phyloP scores from a whole-genome alignment of 805 yeast genomes.

The Metschnikowia drakensbergensis region DNA sequence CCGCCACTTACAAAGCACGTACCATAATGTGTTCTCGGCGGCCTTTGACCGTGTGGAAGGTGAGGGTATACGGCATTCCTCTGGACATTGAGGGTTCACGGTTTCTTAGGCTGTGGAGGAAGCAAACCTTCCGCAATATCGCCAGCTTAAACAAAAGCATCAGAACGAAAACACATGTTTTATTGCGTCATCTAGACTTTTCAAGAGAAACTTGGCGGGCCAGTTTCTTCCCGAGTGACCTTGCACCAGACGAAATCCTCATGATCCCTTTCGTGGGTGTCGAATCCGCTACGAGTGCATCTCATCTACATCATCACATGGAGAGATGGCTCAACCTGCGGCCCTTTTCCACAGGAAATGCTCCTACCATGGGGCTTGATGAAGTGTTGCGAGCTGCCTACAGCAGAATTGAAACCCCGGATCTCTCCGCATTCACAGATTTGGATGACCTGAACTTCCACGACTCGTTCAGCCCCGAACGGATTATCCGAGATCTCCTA shows the following conservation, averaged over 20 bases:
- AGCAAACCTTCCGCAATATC: conserved; percentile 23
- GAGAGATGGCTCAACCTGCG: conserved; percentile 11
- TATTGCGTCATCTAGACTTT: conserved; percentile 45
- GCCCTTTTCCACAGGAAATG: conserved; percentile 6
- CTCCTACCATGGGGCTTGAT: conserved; percentile 19
- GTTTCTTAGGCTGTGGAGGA: conserved; percentile 28
- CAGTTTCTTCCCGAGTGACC: neutral
- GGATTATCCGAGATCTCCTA: conserved; percentile 11
- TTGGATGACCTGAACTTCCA: too few relatives aligned
- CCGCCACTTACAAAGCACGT: conserved; percentile 40
- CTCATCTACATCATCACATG: conserved; percentile 8
- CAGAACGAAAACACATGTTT: conserved; percentile 27
- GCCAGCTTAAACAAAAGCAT: conserved; percentile 21
- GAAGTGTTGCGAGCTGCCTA: conserved; percentile 10
- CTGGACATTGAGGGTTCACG: conserved; percentile 37
- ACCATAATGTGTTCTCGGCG: neutral
- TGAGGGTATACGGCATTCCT: conserved; percentile 50
- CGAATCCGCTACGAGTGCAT: conserved; percentile 1
- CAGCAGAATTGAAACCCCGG: conserved; percentile 10
- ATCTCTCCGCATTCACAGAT: conserved; percentile 1
- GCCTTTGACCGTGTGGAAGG: conserved; percentile 17
- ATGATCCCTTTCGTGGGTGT: conserved; percentile 5
- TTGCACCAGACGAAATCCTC: neutral
- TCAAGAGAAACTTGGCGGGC: conserved; percentile 34
- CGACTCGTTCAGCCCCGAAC: conserved; percentile 14